These are phyloP conservation scores for Phylloboletellus chloephorus DNA, from an alignment of 1,284 basidiomycete species.

Conservation along the genomic window DNA sequence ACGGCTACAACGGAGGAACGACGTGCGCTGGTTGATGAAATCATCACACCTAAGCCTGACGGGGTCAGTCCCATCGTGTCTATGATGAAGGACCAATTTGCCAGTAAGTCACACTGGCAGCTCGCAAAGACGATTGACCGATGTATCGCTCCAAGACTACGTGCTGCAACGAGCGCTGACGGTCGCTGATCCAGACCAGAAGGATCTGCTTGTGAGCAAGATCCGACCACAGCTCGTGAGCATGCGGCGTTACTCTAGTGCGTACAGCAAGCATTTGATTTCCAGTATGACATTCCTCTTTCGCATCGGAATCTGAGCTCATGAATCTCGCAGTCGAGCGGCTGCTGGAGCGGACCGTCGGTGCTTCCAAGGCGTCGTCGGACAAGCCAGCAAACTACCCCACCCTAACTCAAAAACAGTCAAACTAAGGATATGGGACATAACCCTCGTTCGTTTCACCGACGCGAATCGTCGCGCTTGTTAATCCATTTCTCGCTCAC, in stretches of 20 bases:
- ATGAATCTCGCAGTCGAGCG: constrained; percentile 52
- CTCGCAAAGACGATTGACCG: constrained; percentile 3
- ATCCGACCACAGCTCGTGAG: constrained; percentile 63
- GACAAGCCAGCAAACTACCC: constrained; percentile 33
- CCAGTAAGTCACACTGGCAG: constrained; percentile 51
- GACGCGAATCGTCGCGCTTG: constrained; percentile 10
- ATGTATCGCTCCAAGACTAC: constrained; percentile 50
- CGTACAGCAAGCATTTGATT: constrained; percentile 73
- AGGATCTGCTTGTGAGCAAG: constrained; percentile 54
- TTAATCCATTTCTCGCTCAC: constrained; percentile 12
- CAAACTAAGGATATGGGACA: constrained; percentile 14
- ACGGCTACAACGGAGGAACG: constrained; percentile 62
- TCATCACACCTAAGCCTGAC: constrained; percentile 62
- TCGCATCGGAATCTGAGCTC: constrained; percentile 2
- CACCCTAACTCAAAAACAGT: constrained; percentile 21
- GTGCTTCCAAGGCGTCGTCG: constrained; percentile 20
- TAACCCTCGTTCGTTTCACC: constrained; percentile 6
- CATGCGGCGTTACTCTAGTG: constrained; percentile 67
- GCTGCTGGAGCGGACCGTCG: constrained; percentile 46
- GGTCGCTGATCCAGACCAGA: constrained; percentile 70
- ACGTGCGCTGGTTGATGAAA: constrained; percentile 72
- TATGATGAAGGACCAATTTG: constrained; percentile 92
- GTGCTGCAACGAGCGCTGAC: constrained; percentile 73
- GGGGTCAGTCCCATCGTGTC: constrained; percentile 59
- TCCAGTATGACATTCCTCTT: constrained; percentile 54